Conservation (phyloP, 1,139 yeast species). For the Debaryomycetaceae sp. region DNA sequence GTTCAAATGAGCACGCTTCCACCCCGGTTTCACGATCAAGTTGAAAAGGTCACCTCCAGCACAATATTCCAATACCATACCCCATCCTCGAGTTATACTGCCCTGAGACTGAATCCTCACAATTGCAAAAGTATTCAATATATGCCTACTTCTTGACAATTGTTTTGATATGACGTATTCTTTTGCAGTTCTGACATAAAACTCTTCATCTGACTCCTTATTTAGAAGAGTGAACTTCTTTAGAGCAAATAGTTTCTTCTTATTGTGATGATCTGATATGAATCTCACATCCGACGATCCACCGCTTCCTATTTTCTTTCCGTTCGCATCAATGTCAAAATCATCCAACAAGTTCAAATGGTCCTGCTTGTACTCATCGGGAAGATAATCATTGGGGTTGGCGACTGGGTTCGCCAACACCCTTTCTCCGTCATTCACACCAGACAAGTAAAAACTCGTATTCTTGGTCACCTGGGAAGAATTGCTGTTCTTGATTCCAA, state of each 20-base stretch:
- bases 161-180: constrained; percentile 61
- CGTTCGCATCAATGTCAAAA: constrained; percentile 50
- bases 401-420: constrained; percentile 62
- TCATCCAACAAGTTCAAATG: constrained; percentile 55
- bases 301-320: constrained; percentile 62
- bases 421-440: constrained; percentile 35
- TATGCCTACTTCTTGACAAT: constrained; percentile 52
- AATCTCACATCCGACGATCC: constrained; percentile 67
- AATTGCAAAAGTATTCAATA: constrained; percentile 53
- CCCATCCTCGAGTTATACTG: constrained; percentile 68
- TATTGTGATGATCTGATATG: constrained; percentile 39
- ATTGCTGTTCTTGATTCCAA: constrained; percentile 40
- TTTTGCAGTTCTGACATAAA: constrained; percentile 59
- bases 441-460: constrained; percentile 40
- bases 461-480: constrained; percentile 33
- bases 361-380: constrained; percentile 49
- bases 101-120: constrained; percentile 57
- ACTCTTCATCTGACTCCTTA: constrained; percentile 62
- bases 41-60: constrained; percentile 52
- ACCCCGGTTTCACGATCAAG: constrained; percentile 41
- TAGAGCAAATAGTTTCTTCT: constrained; percentile 49
- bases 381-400: constrained; percentile 65
- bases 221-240: constrained; percentile 61
- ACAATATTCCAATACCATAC: constrained; percentile 66
- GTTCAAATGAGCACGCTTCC: constrained; percentile 40